Evolutionary conservation across 257 asterid genomes (phyloP).

Genomic region (Primulina tabacum): DNA sequence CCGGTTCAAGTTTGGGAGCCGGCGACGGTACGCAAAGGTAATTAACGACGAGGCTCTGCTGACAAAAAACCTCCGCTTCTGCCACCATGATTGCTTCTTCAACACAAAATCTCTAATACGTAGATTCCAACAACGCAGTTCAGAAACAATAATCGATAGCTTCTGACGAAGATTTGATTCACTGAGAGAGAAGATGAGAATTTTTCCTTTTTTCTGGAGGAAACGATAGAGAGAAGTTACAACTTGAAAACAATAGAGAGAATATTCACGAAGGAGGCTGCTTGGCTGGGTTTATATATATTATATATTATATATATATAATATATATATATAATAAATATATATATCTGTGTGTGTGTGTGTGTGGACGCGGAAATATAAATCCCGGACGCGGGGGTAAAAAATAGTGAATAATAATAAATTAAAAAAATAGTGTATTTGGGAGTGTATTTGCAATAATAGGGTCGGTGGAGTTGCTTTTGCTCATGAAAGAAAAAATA

Average conservation of each 20-base stretch:
- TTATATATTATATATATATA: no score
- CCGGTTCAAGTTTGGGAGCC: constrained; percentile 25
- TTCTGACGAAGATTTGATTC: background rate
- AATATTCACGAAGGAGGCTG: background rate
- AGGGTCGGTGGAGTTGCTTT: no score
- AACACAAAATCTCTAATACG: background rate
- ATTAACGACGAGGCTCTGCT: constrained; percentile 35
- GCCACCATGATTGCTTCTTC: constrained; percentile 37
- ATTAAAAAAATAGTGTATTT: no score
- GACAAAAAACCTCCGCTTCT: constrained; percentile 39
- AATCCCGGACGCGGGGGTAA: no score
- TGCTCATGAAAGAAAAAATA: no score
- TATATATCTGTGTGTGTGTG: no score
- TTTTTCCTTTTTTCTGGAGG: no score
- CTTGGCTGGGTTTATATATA: background rate
- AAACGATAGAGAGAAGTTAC: background rate
- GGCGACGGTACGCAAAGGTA: constrained; percentile 32
- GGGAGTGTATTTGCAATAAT: no score
- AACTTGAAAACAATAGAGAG: background rate
- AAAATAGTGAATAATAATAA: no score
- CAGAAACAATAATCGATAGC: background rate
- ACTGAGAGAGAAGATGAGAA: background rate
- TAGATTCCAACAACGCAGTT: background rate
- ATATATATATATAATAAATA: no score
- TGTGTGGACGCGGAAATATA: no score